Evolutionary conservation across 108 stramenopile species (phyloP).

Genomic region (Aureococcus anophagefferens): DNA sequence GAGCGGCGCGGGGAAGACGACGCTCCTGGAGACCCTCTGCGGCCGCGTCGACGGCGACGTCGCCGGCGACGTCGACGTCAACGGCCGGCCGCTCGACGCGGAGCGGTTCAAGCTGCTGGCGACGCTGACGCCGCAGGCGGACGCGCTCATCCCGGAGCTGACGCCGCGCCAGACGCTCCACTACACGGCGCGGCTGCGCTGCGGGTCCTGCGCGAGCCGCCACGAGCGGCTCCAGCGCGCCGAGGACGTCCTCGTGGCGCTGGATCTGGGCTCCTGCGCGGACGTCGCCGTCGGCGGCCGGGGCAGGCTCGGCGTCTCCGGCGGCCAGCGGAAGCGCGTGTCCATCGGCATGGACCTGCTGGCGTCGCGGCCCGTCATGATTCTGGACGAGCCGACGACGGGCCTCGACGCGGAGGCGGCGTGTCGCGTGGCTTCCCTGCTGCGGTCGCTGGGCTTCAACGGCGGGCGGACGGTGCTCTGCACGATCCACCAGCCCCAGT

Average conservation of each 20-base stretch:
- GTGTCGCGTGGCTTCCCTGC: background rate
- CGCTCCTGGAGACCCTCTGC: constrained; percentile 27
- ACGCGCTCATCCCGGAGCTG: background rate
- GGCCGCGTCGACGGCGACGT: background rate
- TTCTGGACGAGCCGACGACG: constrained; percentile 36
- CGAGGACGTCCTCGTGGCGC: constrained; percentile 15
- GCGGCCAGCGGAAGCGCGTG: constrained; percentile 27
- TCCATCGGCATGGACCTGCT: constrained; percentile 24
- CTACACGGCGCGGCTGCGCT: background rate
- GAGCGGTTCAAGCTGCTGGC: background rate
- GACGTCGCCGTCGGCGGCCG: background rate
- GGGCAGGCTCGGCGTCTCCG: constrained; percentile 9
- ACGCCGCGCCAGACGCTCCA: background rate
- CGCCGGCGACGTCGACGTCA: no score
- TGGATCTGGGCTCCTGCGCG: constrained; percentile 17
- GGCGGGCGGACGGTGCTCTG: constrained; percentile 12
- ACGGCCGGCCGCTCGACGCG: no score
- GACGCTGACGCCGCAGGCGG: constrained; percentile 9
- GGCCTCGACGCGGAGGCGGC: constrained; percentile 27
- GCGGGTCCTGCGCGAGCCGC: background rate
- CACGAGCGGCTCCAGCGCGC: background rate
- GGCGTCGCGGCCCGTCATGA: constrained; percentile 5
- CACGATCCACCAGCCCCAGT: constrained; percentile 26
- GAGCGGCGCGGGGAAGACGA: constrained; percentile 34
- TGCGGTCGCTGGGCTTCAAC: background rate